Evolutionary conservation across 352 stramenopile species (phyloP).

Genomic region (Phytophthora pseudosyringae): DNA sequence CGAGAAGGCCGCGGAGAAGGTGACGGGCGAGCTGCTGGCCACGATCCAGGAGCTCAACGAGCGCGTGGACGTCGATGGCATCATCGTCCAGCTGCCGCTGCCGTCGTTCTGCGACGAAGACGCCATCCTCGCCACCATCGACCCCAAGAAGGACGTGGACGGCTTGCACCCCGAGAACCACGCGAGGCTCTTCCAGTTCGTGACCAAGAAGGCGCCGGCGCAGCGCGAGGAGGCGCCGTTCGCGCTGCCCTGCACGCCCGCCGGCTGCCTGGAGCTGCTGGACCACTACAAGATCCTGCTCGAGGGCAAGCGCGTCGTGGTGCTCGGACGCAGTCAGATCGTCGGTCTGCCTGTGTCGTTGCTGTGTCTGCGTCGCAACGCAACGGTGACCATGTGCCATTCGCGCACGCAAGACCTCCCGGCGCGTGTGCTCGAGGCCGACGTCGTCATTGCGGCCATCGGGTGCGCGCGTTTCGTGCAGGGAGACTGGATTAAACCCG

Average conservation of each 20-base stretch:
- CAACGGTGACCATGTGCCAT: constrained; percentile 98
- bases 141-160: constrained; percentile 97
- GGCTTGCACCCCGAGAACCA: constrained; percentile 98
- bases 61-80: constrained; percentile 77
- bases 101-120: constrained; percentile 94
- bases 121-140: constrained; percentile 92
- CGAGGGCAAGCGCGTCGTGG: constrained; percentile 96
- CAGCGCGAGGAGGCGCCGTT: constrained; percentile 70
- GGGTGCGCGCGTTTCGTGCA: constrained; percentile 94
- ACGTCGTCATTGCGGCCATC: constrained; percentile 98
- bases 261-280: constrained; percentile 96
- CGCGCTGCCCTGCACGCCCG: constrained; percentile 95
- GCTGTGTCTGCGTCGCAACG: constrained; percentile 95
- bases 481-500: constrained; percentile 96
- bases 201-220: constrained; percentile 45
- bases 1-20: constrained; percentile 13
- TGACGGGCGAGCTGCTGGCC: constrained; percentile 42
- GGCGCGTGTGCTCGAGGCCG: constrained; percentile 80
- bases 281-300: constrained; percentile 90
- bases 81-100: constrained; percentile 93
- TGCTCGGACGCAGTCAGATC: constrained; percentile 97
- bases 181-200: constrained; percentile 88
- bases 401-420: constrained; percentile 93
- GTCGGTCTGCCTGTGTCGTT: constrained; percentile 97
- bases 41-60: constrained; percentile 75